Evolutionary conservation across 495 filamentous ascomycete species (phyloP), one percentile per base, ranked within the genome.

Genomic region (Penicillium flavigenum): DNA sequence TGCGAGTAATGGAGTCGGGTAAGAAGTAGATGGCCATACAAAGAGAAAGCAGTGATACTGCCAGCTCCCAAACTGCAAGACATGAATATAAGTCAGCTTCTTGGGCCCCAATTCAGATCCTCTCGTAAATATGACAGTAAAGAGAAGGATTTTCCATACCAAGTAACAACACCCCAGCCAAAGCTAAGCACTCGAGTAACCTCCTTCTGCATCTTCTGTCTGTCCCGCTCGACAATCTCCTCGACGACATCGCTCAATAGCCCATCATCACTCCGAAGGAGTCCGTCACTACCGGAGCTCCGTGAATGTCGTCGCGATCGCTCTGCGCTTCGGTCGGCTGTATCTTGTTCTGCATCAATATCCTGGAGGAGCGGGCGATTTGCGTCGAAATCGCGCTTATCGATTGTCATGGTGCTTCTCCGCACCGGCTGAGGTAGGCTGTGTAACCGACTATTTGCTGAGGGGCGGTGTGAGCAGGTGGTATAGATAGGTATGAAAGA

Each of bases 1-100:
- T 98, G 94, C 2, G 85, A 87, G 66, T 97, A 98, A 61, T 82
- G 86, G 53, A 98, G 79, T 51, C 86, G 83, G 43, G 86, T 84
- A 63, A 95, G 88, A 70, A 98, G 88, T 42, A 93, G 77, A 55
- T 89, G 92, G 4, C 88, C 93, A 72, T 96, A 98, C 38, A 98
- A 81, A 4, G 90, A 94, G 78, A 91, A 98, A 19, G 90, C 85
- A 6, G 89, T 89, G 56, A 96, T 86, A 54, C 88, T 91, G 51
- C 91, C 91, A 12, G 88, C 92, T 56, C 87, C 92, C 19, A 97
- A 80, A 61, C 81, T 83, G 58, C 16, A 51, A 20, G 10, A 49
- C 5, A 10, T 36, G 45, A 26, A 45, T 17, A 52, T 2, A 43
- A 45, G 56, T 63, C 11, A 68, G 63, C 51, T 31, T 5, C 38